phyloP scores from a whole-genome alignment of 2,329 filamentous ascomycete genomes.

The Coleophoma cylindrospora region DNA sequence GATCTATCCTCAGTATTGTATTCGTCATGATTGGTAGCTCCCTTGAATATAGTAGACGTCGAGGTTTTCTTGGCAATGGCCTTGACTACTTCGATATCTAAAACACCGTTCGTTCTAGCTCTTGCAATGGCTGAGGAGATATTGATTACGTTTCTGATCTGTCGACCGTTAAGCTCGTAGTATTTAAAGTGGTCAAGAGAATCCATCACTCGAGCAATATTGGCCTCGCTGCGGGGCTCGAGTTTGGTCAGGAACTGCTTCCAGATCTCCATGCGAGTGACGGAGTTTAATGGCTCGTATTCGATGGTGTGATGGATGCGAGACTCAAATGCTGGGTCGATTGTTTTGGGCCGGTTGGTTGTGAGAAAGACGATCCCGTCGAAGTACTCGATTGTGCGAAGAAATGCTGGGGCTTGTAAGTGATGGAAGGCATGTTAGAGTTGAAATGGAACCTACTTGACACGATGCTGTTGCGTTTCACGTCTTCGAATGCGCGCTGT shows the following conservation, averaged over 20 bases:
- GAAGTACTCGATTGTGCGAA: conserved; percentile 27
- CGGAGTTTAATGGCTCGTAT: neutral
- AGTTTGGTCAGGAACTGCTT: neutral
- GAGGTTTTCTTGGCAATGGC: too few relatives aligned
- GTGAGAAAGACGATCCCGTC: conserved; percentile 30
- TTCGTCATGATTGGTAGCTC: too few relatives aligned
- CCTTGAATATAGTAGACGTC: too few relatives aligned
- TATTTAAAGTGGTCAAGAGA: neutral
- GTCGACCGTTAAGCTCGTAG: neutral
- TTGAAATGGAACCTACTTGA: neutral
- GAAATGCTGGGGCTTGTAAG: conserved; percentile 15
- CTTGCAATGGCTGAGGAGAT: too few relatives aligned
- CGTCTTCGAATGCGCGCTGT: neutral
- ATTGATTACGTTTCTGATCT: neutral
- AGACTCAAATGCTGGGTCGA: conserved; percentile 24
- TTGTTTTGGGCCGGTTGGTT: conserved; percentile 19
- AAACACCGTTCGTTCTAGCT: too few relatives aligned
- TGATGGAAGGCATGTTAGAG: neutral
- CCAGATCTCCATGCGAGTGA: neutral
- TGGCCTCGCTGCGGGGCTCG: neutral
- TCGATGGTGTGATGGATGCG: conserved; percentile 19
- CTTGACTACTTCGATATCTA: too few relatives aligned
- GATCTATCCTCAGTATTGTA: too few relatives aligned
- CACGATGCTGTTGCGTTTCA: conserved; percentile 2
- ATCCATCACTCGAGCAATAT: neutral